Evolutionary conservation across 2,329 filamentous ascomycete species (phyloP).

Genomic region (Trichoderma oligosporum): DNA sequence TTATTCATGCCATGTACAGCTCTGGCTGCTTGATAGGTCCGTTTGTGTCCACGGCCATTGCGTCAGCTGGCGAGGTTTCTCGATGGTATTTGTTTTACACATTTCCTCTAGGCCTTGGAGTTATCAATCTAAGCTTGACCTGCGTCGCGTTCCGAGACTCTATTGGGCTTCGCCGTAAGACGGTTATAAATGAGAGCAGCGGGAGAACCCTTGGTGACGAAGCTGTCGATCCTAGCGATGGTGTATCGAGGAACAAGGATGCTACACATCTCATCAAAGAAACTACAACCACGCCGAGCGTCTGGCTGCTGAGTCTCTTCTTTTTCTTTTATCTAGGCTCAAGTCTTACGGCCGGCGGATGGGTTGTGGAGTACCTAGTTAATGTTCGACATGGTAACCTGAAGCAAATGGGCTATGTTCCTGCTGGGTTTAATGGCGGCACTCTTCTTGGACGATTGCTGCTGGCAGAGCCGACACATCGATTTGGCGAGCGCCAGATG

Average conservation of each 20-base stretch:
- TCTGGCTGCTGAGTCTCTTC: slow-evolving; percentile 59
- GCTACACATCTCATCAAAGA: slow-evolving; percentile 43
- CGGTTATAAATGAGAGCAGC: slow-evolving; percentile 12
- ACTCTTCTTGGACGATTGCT: slow-evolving; percentile 53
- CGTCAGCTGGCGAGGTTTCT: slow-evolving; percentile 33
- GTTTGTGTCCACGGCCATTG: slow-evolving; percentile 52
- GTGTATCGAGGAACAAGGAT: slow-evolving; percentile 27
- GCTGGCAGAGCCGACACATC: slow-evolving; percentile 56
- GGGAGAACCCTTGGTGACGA: background rate
- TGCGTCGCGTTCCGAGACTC: slow-evolving; percentile 48
- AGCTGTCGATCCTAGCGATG: background rate
- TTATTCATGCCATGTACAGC: slow-evolving; percentile 62
- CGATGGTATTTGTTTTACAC: slow-evolving; percentile 56
- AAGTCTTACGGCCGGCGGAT: slow-evolving; percentile 53
- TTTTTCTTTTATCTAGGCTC: slow-evolving; percentile 62
- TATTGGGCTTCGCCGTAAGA: slow-evolving; percentile 31
- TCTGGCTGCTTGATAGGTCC: slow-evolving; percentile 55
- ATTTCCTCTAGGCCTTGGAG: slow-evolving; percentile 50
- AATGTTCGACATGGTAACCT: slow-evolving; percentile 55
- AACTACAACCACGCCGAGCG: slow-evolving; percentile 41
- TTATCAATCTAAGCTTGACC: slow-evolving; percentile 48
- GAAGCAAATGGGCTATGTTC: slow-evolving; percentile 57
- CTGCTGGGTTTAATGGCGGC: slow-evolving; percentile 58
- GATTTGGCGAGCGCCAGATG: slow-evolving; percentile 57
- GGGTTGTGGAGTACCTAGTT: slow-evolving; percentile 63